Evolutionary conservation across 2,329 filamentous ascomycete species (phyloP).

Genomic region (Ophiostoma quercus): DNA sequence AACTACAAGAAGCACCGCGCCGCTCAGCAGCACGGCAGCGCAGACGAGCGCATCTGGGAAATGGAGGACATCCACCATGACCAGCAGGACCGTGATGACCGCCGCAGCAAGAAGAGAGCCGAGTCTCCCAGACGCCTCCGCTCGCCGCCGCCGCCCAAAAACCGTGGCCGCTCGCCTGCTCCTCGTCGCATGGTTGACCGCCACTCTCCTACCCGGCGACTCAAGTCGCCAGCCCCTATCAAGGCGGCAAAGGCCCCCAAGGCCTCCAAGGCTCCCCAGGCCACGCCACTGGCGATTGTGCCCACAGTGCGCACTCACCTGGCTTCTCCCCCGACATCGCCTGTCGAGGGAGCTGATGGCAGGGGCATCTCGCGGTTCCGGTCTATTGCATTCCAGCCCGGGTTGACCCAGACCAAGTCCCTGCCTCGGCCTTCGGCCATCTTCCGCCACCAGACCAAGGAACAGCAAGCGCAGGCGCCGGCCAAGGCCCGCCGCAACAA

Average conservation of each 20-base stretch:
- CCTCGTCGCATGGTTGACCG: slow-evolving; percentile 57
- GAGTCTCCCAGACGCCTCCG: slow-evolving; percentile 58
- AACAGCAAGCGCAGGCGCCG: slow-evolving; percentile 36
- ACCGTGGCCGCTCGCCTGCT: slow-evolving; percentile 50
- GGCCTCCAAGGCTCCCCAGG: slow-evolving; percentile 22
- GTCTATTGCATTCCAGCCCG: slow-evolving; percentile 54
- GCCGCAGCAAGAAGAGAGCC: slow-evolving; percentile 47
- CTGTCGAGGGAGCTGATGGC: slow-evolving; percentile 37
- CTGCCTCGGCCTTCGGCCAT: slow-evolving; percentile 73
- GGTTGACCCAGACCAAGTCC: slow-evolving; percentile 74
- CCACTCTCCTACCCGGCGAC: slow-evolving; percentile 60
- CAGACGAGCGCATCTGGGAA: slow-evolving; percentile 61
- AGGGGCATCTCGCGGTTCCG: slow-evolving; percentile 37
- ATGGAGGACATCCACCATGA: slow-evolving; percentile 62
- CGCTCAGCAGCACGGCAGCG: slow-evolving; percentile 43
- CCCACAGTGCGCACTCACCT: slow-evolving; percentile 25
- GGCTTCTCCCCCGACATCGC: slow-evolving; percentile 46
- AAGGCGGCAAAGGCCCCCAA: slow-evolving; percentile 22
- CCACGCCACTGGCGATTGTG: slow-evolving; percentile 28
- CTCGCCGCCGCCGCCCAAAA: slow-evolving; percentile 51
- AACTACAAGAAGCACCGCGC: slow-evolving; percentile 18
- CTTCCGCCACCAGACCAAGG: slow-evolving; percentile 46
- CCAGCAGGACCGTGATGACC: slow-evolving; percentile 46
- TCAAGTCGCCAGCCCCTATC: slow-evolving; percentile 61
- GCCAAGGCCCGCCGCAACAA: slow-evolving; percentile 32